Evolutionary conservation across 176 grass and related monocot genomes (phyloP), one percentile per base, ranked within the genome.

Genomic region (Carex kokanica): DNA sequence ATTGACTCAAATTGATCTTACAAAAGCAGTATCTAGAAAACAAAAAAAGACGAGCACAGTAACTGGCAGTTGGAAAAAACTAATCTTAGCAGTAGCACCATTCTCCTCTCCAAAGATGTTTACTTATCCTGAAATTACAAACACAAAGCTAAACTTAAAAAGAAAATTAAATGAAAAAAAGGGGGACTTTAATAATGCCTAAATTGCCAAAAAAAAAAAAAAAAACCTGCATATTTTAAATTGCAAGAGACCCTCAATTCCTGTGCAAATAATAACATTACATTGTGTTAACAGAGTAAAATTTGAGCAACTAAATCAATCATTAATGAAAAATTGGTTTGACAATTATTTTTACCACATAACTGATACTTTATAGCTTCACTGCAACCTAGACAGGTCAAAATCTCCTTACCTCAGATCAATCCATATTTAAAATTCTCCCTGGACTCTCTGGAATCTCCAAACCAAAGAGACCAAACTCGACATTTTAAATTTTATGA

Each of bases 111-210:
- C 18, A 47, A 20, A 47, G 38, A 72, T 45, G 8, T 71, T 45
- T 43, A 13, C 36, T 47, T 72, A 72, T 72, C 68, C 68, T 47
- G 68, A 72, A 72, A 72, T 72, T 45, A 72, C 34, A 72, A 7
- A 43, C 43, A 43, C 7, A 32, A 40, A 32, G 15, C 41, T 41
- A 69, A 41, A 16, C 18, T 40, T 17, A 36, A 15, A 36, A 17
- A 3, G 16, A 68, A 34, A 36, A 0, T 41, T 41, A 17, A 68
- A 68, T 65, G 58, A 64, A 69, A 41, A 69, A 32, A 69, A 69
- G n/a, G 16, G 65, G 41, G 65, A 69, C 34, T 11, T 69, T 5
- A n/a, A 12, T 41, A 41, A 69, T 69, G 65, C 25, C 15, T 69
- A 41, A 18, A 69, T 69, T 36, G 64, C 65, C 40, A 6, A 36